Base-by-base conservation (phyloP, 2,329 filamentous ascomycete species). In the Paraphoma chrysanthemicola region DNA sequence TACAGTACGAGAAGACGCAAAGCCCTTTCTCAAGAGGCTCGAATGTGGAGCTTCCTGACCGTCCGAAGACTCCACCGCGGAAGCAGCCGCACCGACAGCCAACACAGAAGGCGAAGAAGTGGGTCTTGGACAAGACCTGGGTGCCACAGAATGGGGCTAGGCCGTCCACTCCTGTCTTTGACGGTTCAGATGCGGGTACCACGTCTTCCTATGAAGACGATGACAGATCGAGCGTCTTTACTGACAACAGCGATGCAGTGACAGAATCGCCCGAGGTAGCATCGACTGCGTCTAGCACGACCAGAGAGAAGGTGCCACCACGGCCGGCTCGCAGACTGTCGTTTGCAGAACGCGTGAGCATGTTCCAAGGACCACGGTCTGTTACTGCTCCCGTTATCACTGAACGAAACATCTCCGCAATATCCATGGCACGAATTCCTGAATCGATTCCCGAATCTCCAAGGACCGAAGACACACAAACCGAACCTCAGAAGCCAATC, bases 11-110 rank as follows among this genome's bases (percentile, higher is more conserved):
- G 76, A 91, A 91, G 70, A 97, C 93, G 0, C 85, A 88, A 44
- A 97, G 93, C 74, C 93, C 93, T 0, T 97, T 97, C 74, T 84
- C 88, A 68, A 84, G 92, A 57, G 84, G 85, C 3, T 96, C 96
- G 66, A 88, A 86, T 0, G 87, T 94, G 10, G 84, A 89, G 48
- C 79, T 95, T 16, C 91, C 91, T 0, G 87, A 91, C 66, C 82
- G 85, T 54, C 88, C 88, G 10, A 82, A 85, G 63, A 86, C 85
- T 1, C 89, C 88, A 1, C 79, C 86, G 49, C 63, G 65, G 11
- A 63, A 61, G 47, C 63, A 51, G 7, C 54, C 58, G n/a, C 88
- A 83, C 69, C 90, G 88, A 77, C 86, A 83, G 61, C 88, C 90
- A 12, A 71, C 66, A 42, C 64, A 68, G 2, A 82, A 78, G 60